Base-by-base conservation (phyloP, 345 rosid genomes). In the Dipteronia dyeriana region DNA sequence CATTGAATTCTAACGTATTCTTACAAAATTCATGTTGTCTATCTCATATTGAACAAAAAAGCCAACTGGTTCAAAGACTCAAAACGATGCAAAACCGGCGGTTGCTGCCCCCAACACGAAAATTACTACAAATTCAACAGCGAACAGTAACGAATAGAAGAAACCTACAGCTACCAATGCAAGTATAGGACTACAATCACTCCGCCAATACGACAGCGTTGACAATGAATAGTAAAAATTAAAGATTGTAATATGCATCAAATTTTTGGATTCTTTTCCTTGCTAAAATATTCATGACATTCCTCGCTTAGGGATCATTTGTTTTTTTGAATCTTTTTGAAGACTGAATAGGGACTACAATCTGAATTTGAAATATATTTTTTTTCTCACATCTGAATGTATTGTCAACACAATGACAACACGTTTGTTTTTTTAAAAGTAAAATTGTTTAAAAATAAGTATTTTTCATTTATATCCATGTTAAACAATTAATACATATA, bases 131-230 rank as follows among this genome's bases (percentile, higher is more conserved):
- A 80, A 79, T 75, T 64, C 71, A 34, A 16, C 2, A 1, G 88
- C 85, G 68, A 88, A 80, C 69, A 85, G 47, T 62, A 82, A 66
- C 12, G 86, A 77, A 75, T 66, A 75, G 11, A 78, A 68, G 56
- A 79, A 66, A 72, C 51, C 54, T 29, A 75, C 68, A 22, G 67
- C n/a, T n/a, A n/a, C n/a, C n/a, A n/a, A 53, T 61, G 11, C 78
- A 9, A 80, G 76, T 71, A 71, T 7, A 7, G 92, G 85, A 54
- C 88, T 91, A 14, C 84, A 71, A 1, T 91, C 95, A 22, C 74
- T 94, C 4, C 87, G 86, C 69, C 94, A 94, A 76, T 87, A 78
- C 59, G 91, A 92, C 43, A 93, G 82, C 7, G 89, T 90, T 75
- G 94, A 90, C 60, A 93, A 88, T 31, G 93, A 90, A 53, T 88